These are phyloP conservation scores for Ganoderma lingzhi DNA, from an alignment of 1,284 basidiomycete genomes.

Conservation along the genomic window DNA sequence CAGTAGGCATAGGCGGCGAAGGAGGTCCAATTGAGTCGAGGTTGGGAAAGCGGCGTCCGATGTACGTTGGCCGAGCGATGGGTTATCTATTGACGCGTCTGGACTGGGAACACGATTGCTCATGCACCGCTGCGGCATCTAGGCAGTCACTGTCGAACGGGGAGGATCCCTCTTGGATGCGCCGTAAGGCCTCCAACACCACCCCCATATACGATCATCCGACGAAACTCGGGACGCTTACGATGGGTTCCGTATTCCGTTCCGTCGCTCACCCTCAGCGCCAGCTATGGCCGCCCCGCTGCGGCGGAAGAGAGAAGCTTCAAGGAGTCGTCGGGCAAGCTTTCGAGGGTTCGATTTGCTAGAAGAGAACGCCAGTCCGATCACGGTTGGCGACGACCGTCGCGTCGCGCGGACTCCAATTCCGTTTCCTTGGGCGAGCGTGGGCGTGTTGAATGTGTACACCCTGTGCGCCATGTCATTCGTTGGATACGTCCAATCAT, in stretches of 20 bases:
- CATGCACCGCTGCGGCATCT: background rate
- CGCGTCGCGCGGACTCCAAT: background rate
- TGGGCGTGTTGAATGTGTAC: background rate
- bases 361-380: background rate
- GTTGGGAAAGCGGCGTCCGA: background rate
- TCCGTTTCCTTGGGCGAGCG: background rate
- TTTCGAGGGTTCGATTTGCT: background rate
- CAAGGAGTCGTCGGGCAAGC: background rate
- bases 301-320: background rate
- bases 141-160: background rate
- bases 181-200: background rate
- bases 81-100: slow-evolving; percentile 4
- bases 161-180: background rate
- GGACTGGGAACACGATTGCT: background rate
- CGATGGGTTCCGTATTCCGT: background rate
- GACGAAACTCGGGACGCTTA: background rate
- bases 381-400: slow-evolving; percentile 1
- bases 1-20: background rate
- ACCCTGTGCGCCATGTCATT: background rate
- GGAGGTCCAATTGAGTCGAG: background rate
- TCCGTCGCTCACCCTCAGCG: background rate
- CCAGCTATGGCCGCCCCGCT: background rate
- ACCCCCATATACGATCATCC: background rate
- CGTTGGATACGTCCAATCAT: background rate
- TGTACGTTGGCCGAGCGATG: background rate